Conservation (phyloP, 2,329 filamentous ascomycete species). For the Hypomyces perniciosus region DNA sequence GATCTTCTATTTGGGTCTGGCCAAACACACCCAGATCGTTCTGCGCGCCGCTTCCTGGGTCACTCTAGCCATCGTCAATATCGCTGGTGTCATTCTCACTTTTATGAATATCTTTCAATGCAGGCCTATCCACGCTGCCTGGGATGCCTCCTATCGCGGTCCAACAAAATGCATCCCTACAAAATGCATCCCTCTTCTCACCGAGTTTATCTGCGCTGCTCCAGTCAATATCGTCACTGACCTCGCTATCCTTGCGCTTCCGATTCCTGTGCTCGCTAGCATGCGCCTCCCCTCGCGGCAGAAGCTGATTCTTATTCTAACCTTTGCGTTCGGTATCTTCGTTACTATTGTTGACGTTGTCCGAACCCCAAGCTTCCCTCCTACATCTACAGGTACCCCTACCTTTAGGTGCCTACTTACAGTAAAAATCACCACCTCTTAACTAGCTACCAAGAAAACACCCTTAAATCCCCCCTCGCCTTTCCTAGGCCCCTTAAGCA, state of each 20-base stretch:
- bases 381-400: no score
- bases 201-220: slow-evolving; percentile 66
- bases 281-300: slow-evolving; percentile 82
- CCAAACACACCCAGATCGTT: slow-evolving; percentile 67
- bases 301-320: slow-evolving; percentile 79
- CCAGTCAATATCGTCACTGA: slow-evolving; percentile 92
- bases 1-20: slow-evolving; percentile 80
- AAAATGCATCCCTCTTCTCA: slow-evolving; percentile 54
- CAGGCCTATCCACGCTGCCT: slow-evolving; percentile 64
- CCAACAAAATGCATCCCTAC: no score
- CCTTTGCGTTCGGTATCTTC: slow-evolving; percentile 82
- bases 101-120: slow-evolving; percentile 88
- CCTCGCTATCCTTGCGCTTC: slow-evolving; percentile 77
- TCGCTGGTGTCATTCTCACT: slow-evolving; percentile 71
- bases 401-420: no score
- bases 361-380: no score
- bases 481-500: no score
- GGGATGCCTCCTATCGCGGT: slow-evolving; percentile 36
- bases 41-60: slow-evolving; percentile 78
- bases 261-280: slow-evolving; percentile 78
- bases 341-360: slow-evolving; percentile 84
- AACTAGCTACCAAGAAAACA: no score
- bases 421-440: no score
- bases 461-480: no score
- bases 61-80: slow-evolving; percentile 71